phyloP scores from a whole-genome alignment of 805 yeast genomes.

The Metschnikowia bowlesiae region DNA sequence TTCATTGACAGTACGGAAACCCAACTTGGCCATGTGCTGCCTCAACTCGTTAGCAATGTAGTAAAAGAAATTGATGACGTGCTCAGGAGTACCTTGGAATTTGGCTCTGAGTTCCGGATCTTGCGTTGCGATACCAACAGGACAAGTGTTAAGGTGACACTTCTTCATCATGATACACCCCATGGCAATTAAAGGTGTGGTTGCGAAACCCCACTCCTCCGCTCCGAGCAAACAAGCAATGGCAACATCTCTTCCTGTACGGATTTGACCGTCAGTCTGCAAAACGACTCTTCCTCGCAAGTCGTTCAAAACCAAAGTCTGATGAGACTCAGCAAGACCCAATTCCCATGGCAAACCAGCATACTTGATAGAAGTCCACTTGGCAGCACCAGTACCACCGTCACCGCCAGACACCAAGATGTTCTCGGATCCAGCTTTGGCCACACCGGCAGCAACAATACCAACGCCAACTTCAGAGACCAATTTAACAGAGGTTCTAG shows the following conservation, averaged over 20 bases:
- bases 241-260: slow-evolving; percentile 96
- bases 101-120: slow-evolving; percentile 91
- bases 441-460: slow-evolving; percentile 98
- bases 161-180: slow-evolving; percentile 97
- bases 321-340: slow-evolving; percentile 97
- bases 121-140: slow-evolving; percentile 98
- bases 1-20: slow-evolving; percentile 93
- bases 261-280: slow-evolving; percentile 97
- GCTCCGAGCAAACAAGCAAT: slow-evolving; percentile 96
- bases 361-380: slow-evolving; percentile 94
- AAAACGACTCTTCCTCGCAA: slow-evolving; percentile 92
- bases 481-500: slow-evolving; percentile 92
- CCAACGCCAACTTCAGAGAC: slow-evolving; percentile 99
- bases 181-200: slow-evolving; percentile 94
- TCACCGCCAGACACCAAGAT: slow-evolving; percentile 95
- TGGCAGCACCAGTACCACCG: slow-evolving; percentile 99
- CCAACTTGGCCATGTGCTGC: slow-evolving; percentile 88
- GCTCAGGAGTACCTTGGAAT: slow-evolving; percentile 96
- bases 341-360: slow-evolving; percentile 99
- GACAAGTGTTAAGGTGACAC: slow-evolving; percentile 89
- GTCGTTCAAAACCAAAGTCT: slow-evolving; percentile 91
- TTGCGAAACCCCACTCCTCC: slow-evolving; percentile 97
- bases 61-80: slow-evolving; percentile 95
- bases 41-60: slow-evolving; percentile 91
- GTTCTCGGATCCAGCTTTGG: slow-evolving; percentile 97